Evolutionary conservation across 108 stramenopile genomes (phyloP).

Genomic region (Skeletonema costatum): DNA sequence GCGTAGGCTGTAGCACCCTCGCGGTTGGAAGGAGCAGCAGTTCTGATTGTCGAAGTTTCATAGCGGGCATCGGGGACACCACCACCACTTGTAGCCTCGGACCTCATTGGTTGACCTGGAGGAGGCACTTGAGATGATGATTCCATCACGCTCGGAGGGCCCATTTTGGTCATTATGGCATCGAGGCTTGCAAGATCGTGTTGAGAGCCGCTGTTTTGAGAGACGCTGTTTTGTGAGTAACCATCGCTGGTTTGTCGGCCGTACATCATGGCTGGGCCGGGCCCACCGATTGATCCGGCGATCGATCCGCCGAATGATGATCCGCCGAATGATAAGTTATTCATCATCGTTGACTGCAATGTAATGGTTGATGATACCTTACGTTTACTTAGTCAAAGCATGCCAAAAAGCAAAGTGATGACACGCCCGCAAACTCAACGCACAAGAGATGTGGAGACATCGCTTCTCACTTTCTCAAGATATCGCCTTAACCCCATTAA

Average conservation of each 20-base stretch:
- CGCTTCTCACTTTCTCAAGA: too few relatives aligned
- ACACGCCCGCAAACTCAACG: too few relatives aligned
- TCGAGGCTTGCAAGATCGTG: background rate
- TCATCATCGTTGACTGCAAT: too few relatives aligned
- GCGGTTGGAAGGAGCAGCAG: background rate
- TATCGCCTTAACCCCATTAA: too few relatives aligned
- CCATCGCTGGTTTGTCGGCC: background rate
- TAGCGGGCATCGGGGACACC: background rate
- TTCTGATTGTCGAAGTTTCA: background rate
- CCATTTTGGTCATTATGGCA: background rate
- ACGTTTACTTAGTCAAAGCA: too few relatives aligned
- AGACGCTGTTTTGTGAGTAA: background rate
- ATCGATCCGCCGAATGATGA: too few relatives aligned
- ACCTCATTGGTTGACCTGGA: background rate
- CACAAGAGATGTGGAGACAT: too few relatives aligned
- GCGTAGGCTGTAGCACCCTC: background rate
- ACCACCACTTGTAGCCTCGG: background rate
- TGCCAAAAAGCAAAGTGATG: too few relatives aligned
- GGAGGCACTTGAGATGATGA: background rate
- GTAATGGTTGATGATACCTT: too few relatives aligned
- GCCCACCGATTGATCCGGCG: background rate
- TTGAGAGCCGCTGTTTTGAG: background rate
- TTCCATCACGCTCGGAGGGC: too few relatives aligned
- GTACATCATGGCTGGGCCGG: background rate
- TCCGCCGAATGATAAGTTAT: too few relatives aligned